phyloP scores from a whole-genome alignment of 352 stramenopile species.

The Saprolegnia diclina region DNA sequence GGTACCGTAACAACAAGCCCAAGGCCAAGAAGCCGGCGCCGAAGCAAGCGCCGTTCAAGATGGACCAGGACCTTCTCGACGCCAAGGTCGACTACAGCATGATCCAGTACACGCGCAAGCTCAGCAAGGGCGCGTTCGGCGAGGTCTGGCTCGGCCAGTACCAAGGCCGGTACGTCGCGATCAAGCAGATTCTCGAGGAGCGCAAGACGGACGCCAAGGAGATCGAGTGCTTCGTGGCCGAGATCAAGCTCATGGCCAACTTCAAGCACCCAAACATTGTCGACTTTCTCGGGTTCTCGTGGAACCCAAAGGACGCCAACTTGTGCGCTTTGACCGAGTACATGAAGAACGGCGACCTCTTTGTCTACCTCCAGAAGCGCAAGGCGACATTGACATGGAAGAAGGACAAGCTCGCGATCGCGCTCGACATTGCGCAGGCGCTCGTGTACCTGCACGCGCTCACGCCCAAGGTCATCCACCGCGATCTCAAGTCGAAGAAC shows the following conservation, averaged over 20 bases:
- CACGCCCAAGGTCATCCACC: constrained; percentile 73
- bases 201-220: constrained; percentile 80
- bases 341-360: constrained; percentile 77
- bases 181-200: constrained; percentile 77
- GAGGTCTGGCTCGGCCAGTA: constrained; percentile 80
- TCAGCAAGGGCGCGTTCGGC: constrained; percentile 76
- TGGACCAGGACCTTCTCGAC: neutral
- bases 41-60: constrained; percentile 9
- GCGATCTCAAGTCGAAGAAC: constrained; percentile 77
- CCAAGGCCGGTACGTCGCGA: constrained; percentile 64
- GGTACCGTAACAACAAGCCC: neutral
- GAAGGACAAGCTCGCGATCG: constrained; percentile 73
- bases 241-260: constrained; percentile 83
- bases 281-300: constrained; percentile 71
- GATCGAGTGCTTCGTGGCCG: constrained; percentile 75
- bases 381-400: constrained; percentile 71
- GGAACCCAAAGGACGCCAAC: constrained; percentile 58
- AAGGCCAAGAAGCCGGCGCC: neutral
- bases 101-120: constrained; percentile 75
- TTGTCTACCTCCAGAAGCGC: constrained; percentile 69
- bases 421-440: constrained; percentile 71
- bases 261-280: constrained; percentile 82
- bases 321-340: constrained; percentile 79
- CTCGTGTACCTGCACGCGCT: constrained; percentile 73
- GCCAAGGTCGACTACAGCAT: constrained; percentile 42